Evolutionary conservation across 768 basidiomycete species (phyloP).

Genomic region (Mycena olivaceomarginata): DNA sequence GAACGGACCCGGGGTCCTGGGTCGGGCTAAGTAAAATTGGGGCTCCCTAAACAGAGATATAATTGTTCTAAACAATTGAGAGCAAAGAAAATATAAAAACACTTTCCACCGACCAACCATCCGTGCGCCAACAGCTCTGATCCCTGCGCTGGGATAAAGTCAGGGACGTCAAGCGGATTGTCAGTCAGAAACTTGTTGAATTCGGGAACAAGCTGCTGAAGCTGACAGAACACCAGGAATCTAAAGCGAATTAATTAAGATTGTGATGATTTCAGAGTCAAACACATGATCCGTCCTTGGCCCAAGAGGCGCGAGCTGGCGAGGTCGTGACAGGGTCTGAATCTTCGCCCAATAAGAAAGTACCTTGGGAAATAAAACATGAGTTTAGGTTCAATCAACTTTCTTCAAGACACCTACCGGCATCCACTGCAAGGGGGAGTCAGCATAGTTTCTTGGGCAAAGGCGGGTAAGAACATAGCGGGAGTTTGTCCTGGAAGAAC

Average conservation of each 20-base stretch:
- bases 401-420: constrained; percentile 8
- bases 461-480: not conserved
- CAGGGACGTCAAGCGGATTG: constrained; percentile 41
- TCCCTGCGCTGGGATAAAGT: constrained; percentile 47
- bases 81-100: constrained; percentile 36
- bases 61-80: not conserved
- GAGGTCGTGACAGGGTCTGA: constrained; percentile 39
- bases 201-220: constrained; percentile 57
- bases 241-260: not conserved
- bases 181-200: constrained; percentile 51
- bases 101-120: constrained; percentile 59
- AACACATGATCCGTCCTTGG: constrained; percentile 48
- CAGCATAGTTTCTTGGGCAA: not conserved
- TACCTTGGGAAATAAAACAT: constrained; percentile 32
- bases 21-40: constrained; percentile 54
- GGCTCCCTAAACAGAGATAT: constrained; percentile 49
- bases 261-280: not conserved
- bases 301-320: constrained; percentile 29
- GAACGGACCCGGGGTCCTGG: constrained; percentile 47
- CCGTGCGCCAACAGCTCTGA: constrained; percentile 54
- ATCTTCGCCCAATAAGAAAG: constrained; percentile 50
- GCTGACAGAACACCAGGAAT: constrained; percentile 48
- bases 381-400: not conserved
- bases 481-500: constrained; percentile 44
- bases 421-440: constrained; percentile 5